Conservation (phyloP, 2,329 filamentous ascomycete genomes). For the Phaeosphaeria sp. region DNA sequence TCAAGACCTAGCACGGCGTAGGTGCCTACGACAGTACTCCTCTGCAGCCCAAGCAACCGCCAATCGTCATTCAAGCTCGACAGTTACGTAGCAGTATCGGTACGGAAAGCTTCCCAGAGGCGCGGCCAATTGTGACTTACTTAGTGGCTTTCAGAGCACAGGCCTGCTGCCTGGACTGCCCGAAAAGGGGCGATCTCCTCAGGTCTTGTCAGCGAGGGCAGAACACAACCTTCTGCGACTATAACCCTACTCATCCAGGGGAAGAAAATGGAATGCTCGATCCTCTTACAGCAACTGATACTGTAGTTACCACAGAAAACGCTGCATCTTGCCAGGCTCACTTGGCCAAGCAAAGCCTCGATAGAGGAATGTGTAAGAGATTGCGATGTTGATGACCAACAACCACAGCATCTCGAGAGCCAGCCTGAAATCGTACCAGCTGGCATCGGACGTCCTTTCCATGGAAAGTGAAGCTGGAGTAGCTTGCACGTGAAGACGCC, state of each 20-base stretch:
- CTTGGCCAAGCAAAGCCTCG: conserved; percentile 72
- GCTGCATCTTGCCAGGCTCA: conserved; percentile 67
- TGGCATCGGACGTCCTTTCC: not conserved
- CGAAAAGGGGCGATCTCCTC: too few relatives aligned
- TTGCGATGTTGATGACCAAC: conserved; percentile 67
- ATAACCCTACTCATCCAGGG: too few relatives aligned
- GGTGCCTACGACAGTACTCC: not conserved
- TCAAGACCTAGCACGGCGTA: not conserved
- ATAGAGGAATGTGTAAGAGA: conserved; percentile 75
- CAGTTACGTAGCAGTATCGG: not conserved
- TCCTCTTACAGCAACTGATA: too few relatives aligned
- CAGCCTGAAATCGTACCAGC: conserved; percentile 50
- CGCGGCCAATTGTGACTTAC: not conserved
- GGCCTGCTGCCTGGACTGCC: too few relatives aligned
- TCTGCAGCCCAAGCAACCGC: not conserved
- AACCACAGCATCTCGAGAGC: conserved; percentile 75
- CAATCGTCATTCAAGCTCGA: not conserved
- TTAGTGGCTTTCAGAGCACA: too few relatives aligned
- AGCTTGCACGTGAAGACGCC: conserved; percentile 77
- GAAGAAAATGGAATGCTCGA: too few relatives aligned
- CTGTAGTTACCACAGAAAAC: conserved; percentile 71
- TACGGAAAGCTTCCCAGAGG: not conserved
- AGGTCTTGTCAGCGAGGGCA: too few relatives aligned
- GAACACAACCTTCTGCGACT: too few relatives aligned
- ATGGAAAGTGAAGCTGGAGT: conserved; percentile 32